Conservation (phyloP, 805 yeast genomes). For the Saccharomycopsis microspora region DNA sequence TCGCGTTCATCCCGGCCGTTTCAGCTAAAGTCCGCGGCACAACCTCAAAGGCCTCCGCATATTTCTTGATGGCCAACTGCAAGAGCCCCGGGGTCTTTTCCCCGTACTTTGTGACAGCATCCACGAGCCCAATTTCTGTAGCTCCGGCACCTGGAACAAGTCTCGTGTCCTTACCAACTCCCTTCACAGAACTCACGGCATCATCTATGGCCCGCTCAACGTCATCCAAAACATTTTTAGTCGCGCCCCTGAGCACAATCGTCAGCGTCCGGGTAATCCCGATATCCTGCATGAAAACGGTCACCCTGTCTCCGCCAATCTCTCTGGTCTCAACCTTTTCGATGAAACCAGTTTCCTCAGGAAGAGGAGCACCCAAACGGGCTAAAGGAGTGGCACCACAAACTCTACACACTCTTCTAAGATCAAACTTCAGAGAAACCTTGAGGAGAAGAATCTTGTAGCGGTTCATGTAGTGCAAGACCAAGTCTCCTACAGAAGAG, state of each 20-base stretch:
- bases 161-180: conserved; percentile 66
- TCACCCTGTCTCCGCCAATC: conserved; percentile 96
- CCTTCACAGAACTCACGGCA: conserved; percentile 87
- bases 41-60: conserved; percentile 90
- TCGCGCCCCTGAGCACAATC: conserved; percentile 90
- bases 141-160: conserved; percentile 96
- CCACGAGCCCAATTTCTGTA: conserved; percentile 77
- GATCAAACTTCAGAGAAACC: conserved; percentile 88
- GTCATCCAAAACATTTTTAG: conserved; percentile 87
- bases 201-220: conserved; percentile 96
- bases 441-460: conserved; percentile 74
- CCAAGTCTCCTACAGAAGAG: conserved; percentile 83
- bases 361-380: conserved; percentile 87
- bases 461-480: conserved; percentile 85
- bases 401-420: conserved; percentile 88
- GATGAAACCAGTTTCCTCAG: conserved; percentile 84
- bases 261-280: conserved; percentile 76
- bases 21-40: conserved; percentile 89
- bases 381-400: conserved; percentile 97
- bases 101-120: conserved; percentile 71
- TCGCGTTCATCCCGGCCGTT: conserved; percentile 85
- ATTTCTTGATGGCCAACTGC: conserved; percentile 89
- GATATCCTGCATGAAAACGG: conserved; percentile 73
- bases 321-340: conserved; percentile 86
- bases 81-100: conserved; percentile 88